Evolutionary conservation across 2,329 filamentous ascomycete genomes (phyloP), one percentile per base, ranked within the genome.

Genomic region (Beauveria sp.): DNA sequence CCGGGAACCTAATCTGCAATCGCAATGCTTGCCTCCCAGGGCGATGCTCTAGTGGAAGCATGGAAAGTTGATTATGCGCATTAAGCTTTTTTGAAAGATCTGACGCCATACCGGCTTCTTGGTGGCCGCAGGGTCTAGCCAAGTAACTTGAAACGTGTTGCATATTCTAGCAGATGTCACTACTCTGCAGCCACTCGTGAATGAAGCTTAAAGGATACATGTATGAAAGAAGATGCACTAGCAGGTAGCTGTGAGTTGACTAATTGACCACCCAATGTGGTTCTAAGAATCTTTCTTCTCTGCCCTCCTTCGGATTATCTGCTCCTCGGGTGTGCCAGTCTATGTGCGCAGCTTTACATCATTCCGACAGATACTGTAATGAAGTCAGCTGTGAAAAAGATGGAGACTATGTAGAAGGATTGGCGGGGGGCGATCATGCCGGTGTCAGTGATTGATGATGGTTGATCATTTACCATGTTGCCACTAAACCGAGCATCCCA

Each of bases 391-490:
- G 10, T 20, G n/a, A 24, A 57, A 48, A 51, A 59, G 46, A 59
- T 59, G 56, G 56, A 22, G 55, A 40, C 31, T 6, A 40, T 31
- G 49, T 6, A 20, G 45, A 51, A 51, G 38, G 46, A 59, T 59
- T 59, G 48, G 24, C 56, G 56, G 56, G 56, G 26, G 48, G 22
- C 34, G 56, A 59, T 59, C 56, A 51, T 59, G 46, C 46, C 46
- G 56, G 31, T 26, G 46, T 51, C 42, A 34, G 46, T 59, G 56
- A 59, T 59, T 43, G 46, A 59, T 51, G 56, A 59, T 50, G 55
- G 31, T 31, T 58, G 55, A 26, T 58, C 43, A 58, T 38, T 28
- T 18, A n/a, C 24, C 49, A 48, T 14, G 24, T 58, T 58, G 55
- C 55, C 55, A 58, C 55, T 40, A 34, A 20, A 16, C 42, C 14